A percentile compares a stretch with the other conserved stretches of the same genome.
phyloP scores from a whole-genome alignment of 805 yeast genomes.

The Starmerella sirachaensis region DNA sequence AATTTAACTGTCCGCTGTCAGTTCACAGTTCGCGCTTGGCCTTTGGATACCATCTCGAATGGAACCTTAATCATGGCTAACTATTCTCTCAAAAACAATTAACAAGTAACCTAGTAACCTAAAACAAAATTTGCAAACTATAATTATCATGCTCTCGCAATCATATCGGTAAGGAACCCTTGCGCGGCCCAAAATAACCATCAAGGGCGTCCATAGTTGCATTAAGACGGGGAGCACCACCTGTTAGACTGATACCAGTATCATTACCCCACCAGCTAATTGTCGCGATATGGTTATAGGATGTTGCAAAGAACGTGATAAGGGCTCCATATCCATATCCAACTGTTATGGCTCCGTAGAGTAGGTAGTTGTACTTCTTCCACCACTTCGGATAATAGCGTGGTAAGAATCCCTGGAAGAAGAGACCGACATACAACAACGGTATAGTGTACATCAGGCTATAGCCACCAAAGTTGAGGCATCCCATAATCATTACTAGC shows the following conservation, averaged over 20 bases:
- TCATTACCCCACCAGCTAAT: conserved; percentile 40
- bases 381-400: conserved; percentile 38
- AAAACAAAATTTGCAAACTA: no score
- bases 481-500: conserved; percentile 13
- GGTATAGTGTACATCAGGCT: conserved; percentile 35
- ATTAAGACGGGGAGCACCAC: neutral
- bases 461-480: conserved; percentile 32
- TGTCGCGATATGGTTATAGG: conserved; percentile 23
- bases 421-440: conserved; percentile 31
- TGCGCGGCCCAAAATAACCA: conserved; percentile 2
- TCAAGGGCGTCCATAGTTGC: neutral
- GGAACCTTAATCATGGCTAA: no score
- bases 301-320: conserved; percentile 35
- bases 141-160: no score
- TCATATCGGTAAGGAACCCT: neutral
- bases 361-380: conserved; percentile 40
- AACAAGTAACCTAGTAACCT: no score
- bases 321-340: conserved; percentile 40
- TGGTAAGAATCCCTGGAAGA: conserved; percentile 36
- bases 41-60: no score
- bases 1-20: no score
- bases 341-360: conserved; percentile 37
- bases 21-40: no score
- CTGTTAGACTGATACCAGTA: neutral
- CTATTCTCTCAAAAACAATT: no score